Percentiles rank a stretch among this genome's conserved stretches.
Conservation (phyloP, 2,329 filamentous ascomycete genomes). For the Salinomyces thailandicus region DNA sequence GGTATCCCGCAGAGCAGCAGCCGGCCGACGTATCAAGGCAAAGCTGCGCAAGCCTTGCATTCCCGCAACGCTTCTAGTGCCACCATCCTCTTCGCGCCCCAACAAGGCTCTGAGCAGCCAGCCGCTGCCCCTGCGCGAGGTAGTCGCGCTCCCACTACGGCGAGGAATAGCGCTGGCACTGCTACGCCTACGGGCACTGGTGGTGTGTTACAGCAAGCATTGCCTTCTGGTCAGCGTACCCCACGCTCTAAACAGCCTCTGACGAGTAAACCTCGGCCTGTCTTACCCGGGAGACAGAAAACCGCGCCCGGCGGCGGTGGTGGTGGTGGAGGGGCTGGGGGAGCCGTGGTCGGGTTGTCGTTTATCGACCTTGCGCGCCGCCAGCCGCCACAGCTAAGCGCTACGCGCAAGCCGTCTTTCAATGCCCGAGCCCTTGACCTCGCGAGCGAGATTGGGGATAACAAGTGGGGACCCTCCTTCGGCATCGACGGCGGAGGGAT, state of each 20-base stretch:
- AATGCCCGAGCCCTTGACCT: conserved; percentile 54
- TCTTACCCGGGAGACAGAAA: conserved; percentile 37
- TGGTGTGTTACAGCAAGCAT: conserved; percentile 2
- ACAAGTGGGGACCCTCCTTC: conserved; percentile 46
- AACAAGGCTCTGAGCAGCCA: conserved; percentile 25
- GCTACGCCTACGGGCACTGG: conserved; percentile 27
- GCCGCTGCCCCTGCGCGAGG: conserved; percentile 22
- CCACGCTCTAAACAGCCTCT: conserved; percentile 27
- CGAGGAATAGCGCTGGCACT: conserved; percentile 18
- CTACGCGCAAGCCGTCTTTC: conserved; percentile 49
- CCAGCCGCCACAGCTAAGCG: conserved; percentile 12
- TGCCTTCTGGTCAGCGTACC: conserved; percentile 29
- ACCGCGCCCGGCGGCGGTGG: conserved; percentile 17
- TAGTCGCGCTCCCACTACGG: conserved; percentile 13
- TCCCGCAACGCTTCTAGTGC: conserved; percentile 66
- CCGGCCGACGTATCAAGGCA: conserved; percentile 19
- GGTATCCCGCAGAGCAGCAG: too few relatives aligned
- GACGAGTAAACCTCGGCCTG: conserved; percentile 43
- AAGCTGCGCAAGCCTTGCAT: conserved; percentile 41
- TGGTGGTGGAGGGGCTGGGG: too few relatives aligned
- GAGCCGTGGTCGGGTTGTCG: conserved; percentile 11
- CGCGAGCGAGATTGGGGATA: conserved; percentile 61
- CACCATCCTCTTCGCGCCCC: conserved; percentile 77
- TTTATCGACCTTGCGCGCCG: conserved; percentile 22
- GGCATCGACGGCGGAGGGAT: conserved; percentile 42